Evolutionary conservation across 2,329 filamentous ascomycete species (phyloP), one percentile per base, ranked within the genome.

Genomic region (Emergomyces pasteurianus): DNA sequence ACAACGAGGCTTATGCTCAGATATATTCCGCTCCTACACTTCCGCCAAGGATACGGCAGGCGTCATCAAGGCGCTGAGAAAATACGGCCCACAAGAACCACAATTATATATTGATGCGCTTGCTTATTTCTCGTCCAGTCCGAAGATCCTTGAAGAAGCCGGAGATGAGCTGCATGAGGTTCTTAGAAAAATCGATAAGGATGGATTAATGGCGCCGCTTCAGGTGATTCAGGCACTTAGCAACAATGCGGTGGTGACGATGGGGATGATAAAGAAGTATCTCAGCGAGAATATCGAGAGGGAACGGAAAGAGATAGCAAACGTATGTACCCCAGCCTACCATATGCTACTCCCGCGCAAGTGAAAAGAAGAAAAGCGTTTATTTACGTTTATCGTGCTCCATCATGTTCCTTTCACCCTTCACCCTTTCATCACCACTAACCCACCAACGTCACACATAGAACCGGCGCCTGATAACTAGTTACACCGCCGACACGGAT

Each of bases 1-100:
- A 76, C 90, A 96, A 70, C 90, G 95, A 62, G 91, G 92, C 23
- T 82, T 99, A 2, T 83, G 90, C 49, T 94, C 92, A 61, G 94
- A 99, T 74, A 97, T 99, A 62, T 97, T 99, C 78, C 87, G 94
- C 56, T 96, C 92, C 0, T 96, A 95, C 72, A 96, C 92, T 1
- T 86, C 91, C 0, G 90, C 92, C 26, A 90, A 91, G 65, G 94
- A 99, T 72, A 99, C 94, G 0, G 81, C 83, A 47, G 92, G 94
- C 10, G 92, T 92, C 5, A 90, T 99, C 70, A 89, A 88, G 70
- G 92, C 94, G 0, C 79, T 99, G 47, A 84, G 85, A 63, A 96
- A 95, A 73, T 99, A 99, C 70, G 95, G 94, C 0, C 86, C 89
- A 0, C 86, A 92, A 66, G 92, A 97, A 68, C 92, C 92, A 0